These are phyloP conservation scores for Trichoderma sp. DNA, from an alignment of 2,329 filamentous ascomycete genomes.

Conservation along the genomic window DNA sequence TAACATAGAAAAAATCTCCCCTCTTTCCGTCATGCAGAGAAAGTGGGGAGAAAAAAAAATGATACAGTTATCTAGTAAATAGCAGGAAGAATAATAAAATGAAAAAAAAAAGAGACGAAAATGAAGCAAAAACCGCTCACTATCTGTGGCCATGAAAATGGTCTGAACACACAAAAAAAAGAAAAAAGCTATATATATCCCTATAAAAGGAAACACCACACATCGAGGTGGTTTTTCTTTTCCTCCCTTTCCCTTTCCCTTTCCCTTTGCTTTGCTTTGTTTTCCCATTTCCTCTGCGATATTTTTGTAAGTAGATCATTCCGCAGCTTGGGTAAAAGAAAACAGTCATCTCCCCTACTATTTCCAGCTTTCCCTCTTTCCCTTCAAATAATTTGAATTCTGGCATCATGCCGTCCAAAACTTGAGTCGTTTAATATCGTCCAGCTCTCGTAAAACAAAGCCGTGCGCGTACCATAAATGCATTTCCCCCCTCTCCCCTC, in stretches of 20 bases:
- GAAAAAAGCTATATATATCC: not conserved
- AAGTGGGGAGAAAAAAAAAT: not conserved
- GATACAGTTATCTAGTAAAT: constrained; percentile 11
- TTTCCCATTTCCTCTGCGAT: not conserved
- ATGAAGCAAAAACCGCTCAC: constrained; percentile 3
- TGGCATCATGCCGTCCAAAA: not conserved
- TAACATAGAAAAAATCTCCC: not conserved
- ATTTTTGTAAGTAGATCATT: not conserved
- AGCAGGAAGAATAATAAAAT: not conserved
- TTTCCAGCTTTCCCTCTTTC: not conserved
- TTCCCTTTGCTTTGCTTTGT: not conserved
- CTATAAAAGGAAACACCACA: not conserved
- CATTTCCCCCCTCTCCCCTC: not conserved
- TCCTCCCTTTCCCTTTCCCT: not conserved
- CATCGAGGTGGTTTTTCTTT: not conserved
- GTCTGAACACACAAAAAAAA: not conserved
- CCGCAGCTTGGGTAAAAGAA: not conserved
- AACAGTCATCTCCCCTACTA: not conserved
- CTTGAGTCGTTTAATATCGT: not conserved
- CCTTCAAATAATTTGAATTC: not conserved
- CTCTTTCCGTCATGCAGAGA: constrained; percentile 1
- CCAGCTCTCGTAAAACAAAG: not conserved
- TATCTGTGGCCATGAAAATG: not conserved
- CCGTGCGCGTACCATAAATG: not conserved
- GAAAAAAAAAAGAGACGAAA: not conserved